Evolutionary conservation across 805 yeast genomes (phyloP), one percentile per base, ranked within the genome.

Genomic region (Brettanomyces sp.): DNA sequence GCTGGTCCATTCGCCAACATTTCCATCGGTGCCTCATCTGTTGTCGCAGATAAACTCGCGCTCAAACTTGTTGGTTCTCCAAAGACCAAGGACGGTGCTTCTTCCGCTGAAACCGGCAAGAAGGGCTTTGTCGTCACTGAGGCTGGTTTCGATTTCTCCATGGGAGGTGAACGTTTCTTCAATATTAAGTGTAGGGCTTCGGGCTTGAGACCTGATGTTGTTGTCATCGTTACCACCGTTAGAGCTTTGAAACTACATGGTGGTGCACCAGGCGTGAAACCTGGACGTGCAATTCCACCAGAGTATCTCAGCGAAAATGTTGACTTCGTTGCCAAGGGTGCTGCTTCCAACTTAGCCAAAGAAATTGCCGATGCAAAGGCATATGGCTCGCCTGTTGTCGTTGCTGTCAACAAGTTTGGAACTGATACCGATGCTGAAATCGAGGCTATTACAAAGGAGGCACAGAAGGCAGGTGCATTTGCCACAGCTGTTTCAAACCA

Each of bases 1-100:
- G 93, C 93, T 42, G 95, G 95, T 52, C 95, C 95, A 49, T 85
- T 85, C 60, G 95, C 95, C 58, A 85, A 85, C 64, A 85, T 85
- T 52, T 84, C 93, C 36, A 85, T 85, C 58, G 95, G 95, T 62
- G 91, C 95, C 7, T 80, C 87, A 36, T 84, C 91, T 33, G 84
- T 85, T 42, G 72, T 85, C 59, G 91, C 93, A 48, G 95, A 85
- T 64, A 80, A 79, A 62, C 68, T 85, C 68, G 90, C 90, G n/a
- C 70, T 85, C 67, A 84, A 84, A 64, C 69, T 85, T 51, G 84
- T 85, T 39, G 91, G 91, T 64, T 74, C 49, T 24, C 59, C 61
- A 32, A 51, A 47, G 33, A 46, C 50, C 11, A 28, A 9, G 32
- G 32, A 28, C 11, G 32, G 32, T 28, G 32, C 32, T 9, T 18